A percentile compares a stretch with the other conserved stretches of the same genome.
These are phyloP conservation scores for Barnettozyma populi DNA, from an alignment of 805 yeast genomes.

Conservation along the genomic window DNA sequence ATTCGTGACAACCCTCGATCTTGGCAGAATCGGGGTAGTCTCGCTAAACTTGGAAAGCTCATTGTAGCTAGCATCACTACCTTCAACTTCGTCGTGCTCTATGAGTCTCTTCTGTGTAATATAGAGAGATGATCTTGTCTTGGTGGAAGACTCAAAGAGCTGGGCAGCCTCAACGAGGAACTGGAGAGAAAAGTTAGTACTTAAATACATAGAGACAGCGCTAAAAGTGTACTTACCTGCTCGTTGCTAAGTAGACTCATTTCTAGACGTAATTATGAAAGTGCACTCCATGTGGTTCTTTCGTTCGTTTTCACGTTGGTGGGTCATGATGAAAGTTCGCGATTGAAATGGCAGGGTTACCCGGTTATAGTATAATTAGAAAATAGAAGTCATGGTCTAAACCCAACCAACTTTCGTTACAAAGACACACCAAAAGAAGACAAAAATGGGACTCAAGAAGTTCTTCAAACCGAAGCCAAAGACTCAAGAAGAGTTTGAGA, in stretches of 20 bases:
- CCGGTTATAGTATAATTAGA: background rate
- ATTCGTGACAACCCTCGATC: constrained; percentile 24
- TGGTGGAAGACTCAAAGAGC: constrained; percentile 30
- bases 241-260: constrained; percentile 19
- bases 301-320: background rate
- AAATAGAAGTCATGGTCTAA: background rate
- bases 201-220: background rate
- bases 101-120: constrained; percentile 53
- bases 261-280: background rate
- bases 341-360: background rate
- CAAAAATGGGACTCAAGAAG: constrained; percentile 42
- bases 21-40: constrained; percentile 21
- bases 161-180: constrained; percentile 23
- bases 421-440: background rate
- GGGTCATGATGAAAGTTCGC: background rate
- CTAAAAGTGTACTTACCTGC: constrained; percentile 10
- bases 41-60: constrained; percentile 21
- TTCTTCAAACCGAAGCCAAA: constrained; percentile 42
- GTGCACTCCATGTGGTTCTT: background rate
- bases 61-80: constrained; percentile 15
- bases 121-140: constrained; percentile 45
- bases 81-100: constrained; percentile 26
- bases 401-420: background rate
- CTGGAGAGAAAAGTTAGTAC: constrained; percentile 10
- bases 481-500: constrained; percentile 37